Base-by-base conservation (phyloP, 1,284 basidiomycete species). In the Thecaphora thlaspeos region DNA sequence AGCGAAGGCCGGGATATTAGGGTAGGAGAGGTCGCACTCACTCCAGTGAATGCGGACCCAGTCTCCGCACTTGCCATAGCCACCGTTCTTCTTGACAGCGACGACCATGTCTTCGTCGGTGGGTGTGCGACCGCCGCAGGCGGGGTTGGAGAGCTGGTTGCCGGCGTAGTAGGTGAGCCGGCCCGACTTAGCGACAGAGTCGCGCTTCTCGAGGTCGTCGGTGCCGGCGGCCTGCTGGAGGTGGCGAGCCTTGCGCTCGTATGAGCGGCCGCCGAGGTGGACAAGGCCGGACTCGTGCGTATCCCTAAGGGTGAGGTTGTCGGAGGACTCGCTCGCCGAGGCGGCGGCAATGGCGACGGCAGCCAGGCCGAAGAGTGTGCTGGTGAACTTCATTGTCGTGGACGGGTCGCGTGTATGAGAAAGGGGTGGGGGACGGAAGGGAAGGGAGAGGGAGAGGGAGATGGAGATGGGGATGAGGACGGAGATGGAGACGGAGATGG, bases 161-260 rank as follows among this genome's bases (percentile, higher is more conserved):
- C 73, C 73, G 15, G 41, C 61, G 58, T 75, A 75, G 60, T 63
- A 75, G 48, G 73, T 75, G 30, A 70, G 41, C 48, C 60, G 63
- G 30, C 69, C 70, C 34, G 36, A 45, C 44, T 66, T 66, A 37
- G 41, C 43, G 17, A 64, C 58, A 43, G 40, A 61, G 45, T 66
- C 61, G 32, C 69, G 69, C 42, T 58, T 47, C 51, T 71, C 52
- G 28, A 62, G 43, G 4, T 39, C 36, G 2, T 51, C 17, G 15
- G 46, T 43, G 32, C 45, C 43, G 14, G 54, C 50, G 21, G 48
- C 43, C 10, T 45, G 22, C 49, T 57, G 61, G 47, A 54, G 38
- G 38, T 68, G 64, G 23, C 66, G 65, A 3, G 70, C 66, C 55
- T 71, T 73, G 51, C 56, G 55, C 53, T 69, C 66, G 52, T 65